Evolutionary conservation across 371 early-diverging fungal species (phyloP).

Genomic region (Blastocladiella emersonii): DNA sequence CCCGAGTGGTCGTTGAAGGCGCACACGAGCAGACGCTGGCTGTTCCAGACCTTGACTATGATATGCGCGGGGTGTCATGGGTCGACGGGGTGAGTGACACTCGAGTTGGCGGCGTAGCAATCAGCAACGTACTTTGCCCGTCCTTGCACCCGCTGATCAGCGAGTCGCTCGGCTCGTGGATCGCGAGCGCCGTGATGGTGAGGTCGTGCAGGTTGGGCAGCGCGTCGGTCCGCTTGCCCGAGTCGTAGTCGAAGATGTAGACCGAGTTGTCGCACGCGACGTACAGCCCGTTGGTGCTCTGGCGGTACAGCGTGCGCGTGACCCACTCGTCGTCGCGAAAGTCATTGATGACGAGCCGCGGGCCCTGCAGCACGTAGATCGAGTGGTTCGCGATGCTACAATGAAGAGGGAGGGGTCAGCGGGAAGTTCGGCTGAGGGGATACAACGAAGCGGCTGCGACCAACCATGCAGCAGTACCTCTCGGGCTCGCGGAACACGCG

Average conservation of each 20-base stretch:
- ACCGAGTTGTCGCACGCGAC: background rate
- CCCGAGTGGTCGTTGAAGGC: background rate
- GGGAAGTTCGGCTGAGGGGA: too few species aligned
- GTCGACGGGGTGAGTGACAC: too few species aligned
- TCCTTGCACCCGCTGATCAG: conserved; percentile 1
- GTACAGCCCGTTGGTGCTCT: background rate
- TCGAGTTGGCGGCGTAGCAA: too few species aligned
- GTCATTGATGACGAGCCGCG: background rate
- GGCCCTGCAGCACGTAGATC: background rate
- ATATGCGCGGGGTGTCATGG: too few species aligned
- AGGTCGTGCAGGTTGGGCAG: conserved; percentile 1
- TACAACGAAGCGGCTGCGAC: too few species aligned
- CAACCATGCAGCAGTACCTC: background rate
- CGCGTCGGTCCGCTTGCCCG: background rate
- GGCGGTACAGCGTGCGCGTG: background rate
- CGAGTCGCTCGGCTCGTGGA: background rate
- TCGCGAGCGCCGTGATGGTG: background rate
- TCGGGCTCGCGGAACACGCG: background rate
- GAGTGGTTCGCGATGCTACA: background rate
- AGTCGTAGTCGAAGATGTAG: background rate
- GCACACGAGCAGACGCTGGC: background rate
- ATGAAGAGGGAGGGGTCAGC: too few species aligned
- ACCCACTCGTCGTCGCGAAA: conserved; percentile 2
- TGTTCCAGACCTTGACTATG: background rate
- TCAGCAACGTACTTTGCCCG: background rate